Evolutionary conservation across 2,329 filamentous ascomycete genomes (phyloP), one percentile per base, ranked within the genome.

Genomic region (Pseudogymnoascus sp.): DNA sequence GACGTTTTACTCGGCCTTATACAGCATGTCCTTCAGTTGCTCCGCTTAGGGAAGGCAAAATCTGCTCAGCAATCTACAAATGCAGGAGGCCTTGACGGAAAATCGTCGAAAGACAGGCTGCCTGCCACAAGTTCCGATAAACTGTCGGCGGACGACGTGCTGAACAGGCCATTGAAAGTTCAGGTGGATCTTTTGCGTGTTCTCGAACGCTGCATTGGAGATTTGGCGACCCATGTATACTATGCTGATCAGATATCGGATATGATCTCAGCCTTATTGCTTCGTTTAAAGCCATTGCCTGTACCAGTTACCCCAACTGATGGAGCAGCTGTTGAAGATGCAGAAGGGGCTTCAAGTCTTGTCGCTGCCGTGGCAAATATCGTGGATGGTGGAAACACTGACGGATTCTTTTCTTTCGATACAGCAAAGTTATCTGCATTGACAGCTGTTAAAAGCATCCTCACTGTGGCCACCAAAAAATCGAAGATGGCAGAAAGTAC

Each of bases 241-340:
- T 99, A 99, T 73, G 90, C 90, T 1, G 93, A 97, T 70, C 95
- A 99, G 75, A 91, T 97, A 63, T 87, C 90, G 1, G 95, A 99
- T 75, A 97, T 97, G 91, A 86, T 97, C 61, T 83, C 87, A 19
- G 86, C 91, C 0, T 88, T 97, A 50, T 78, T 97, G 15, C 78
- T 84, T 31, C 88, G 91, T 19, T 80, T 97, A 31, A 95, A 90
- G 74, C 90, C 92, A 2, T 77, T 79, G 10, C 65, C 73, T 15
- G 72, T 74, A 40, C 77, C 80, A 2, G 77, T 78, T 15, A 73
- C 78, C 13, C 71, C 79, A 4, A 75, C 74, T 62, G 33, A 38
- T 42, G 78, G 78, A 4, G 77, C 78, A 33, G 80, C 80, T 3
- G 80, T 82, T 15, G 73, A 75, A 40, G 70, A 74, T 33, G 69